phyloP scores from a whole-genome alignment of 208 protist species.

The Giardia duodenalis region DNA sequence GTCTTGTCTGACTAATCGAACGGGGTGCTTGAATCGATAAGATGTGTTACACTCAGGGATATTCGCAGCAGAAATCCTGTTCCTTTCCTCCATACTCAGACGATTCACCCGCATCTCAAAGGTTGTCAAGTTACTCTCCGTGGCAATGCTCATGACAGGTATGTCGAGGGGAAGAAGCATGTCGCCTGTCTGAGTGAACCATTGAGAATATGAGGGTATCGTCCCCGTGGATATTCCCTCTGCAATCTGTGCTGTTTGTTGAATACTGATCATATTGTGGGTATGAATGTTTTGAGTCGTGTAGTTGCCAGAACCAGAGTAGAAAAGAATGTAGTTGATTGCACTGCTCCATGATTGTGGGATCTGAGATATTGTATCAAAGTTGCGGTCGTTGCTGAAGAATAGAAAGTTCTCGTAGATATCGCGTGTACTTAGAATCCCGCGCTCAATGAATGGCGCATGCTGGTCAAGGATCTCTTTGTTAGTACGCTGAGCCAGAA shows the following conservation, averaged over 20 bases:
- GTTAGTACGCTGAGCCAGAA: background rate
- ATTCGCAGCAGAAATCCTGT: background rate
- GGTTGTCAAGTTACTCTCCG: background rate
- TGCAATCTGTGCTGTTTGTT: too few relatives aligned
- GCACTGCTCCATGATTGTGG: too few relatives aligned
- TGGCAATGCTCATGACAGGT: background rate
- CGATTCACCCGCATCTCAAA: background rate
- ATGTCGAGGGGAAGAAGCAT: background rate
- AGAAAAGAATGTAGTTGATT: too few relatives aligned
- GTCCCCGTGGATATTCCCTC: too few relatives aligned
- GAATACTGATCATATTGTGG: too few relatives aligned
- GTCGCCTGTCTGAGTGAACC: too few relatives aligned
- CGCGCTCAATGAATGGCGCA: background rate
- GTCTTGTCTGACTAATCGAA: background rate
- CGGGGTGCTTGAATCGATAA: background rate
- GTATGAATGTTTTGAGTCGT: too few relatives aligned
- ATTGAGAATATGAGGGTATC: too few relatives aligned
- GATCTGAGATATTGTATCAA: background rate
- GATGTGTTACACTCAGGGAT: background rate
- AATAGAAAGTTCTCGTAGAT: background rate
- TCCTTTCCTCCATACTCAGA: background rate
- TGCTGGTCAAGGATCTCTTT: background rate
- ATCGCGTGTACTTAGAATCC: background rate
- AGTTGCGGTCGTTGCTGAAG: background rate
- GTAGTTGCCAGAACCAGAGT: too few relatives aligned